phyloP scores from a whole-genome alignment of 2,329 filamentous ascomycete genomes.

The Sordariomycetes sp. region DNA sequence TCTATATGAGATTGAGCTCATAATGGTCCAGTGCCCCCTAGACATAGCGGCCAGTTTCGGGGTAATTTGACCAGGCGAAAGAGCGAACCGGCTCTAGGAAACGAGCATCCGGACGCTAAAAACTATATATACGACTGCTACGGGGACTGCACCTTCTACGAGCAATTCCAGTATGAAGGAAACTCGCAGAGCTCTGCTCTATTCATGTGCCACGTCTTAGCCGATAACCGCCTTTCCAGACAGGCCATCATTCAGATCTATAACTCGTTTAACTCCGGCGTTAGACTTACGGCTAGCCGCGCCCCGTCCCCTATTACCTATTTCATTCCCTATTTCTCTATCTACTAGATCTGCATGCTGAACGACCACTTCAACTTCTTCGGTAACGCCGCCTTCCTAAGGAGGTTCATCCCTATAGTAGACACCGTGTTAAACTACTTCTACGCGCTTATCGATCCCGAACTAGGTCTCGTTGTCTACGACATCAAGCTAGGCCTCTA shows the following conservation, averaged over 20 bases:
- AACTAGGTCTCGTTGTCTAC: not conserved
- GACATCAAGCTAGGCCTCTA: constrained; percentile 14
- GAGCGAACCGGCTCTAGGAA: too few species aligned
- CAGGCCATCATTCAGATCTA: constrained; percentile 16
- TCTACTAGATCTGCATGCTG: constrained; percentile 21
- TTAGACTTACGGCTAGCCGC: constrained; percentile 19
- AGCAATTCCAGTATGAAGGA: constrained; percentile 17
- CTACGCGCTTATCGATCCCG: not conserved
- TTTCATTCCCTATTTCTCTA: constrained; percentile 21
- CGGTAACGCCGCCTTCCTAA: constrained; percentile 15
- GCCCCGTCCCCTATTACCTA: constrained; percentile 20
- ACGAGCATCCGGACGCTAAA: constrained; percentile 10
- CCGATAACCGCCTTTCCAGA: constrained; percentile 17
- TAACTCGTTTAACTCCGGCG: constrained; percentile 9
- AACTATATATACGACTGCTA: constrained; percentile 18
- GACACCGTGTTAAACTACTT: not conserved
- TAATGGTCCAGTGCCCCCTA: constrained; percentile 7
- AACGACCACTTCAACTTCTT: constrained; percentile 22
- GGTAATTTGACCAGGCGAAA: too few species aligned
- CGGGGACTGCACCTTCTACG: constrained; percentile 20
- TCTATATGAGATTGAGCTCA: not conserved
- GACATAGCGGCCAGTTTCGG: constrained; percentile 4
- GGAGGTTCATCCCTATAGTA: constrained; percentile 10
- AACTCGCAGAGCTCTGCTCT: constrained; percentile 14
- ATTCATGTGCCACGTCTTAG: constrained; percentile 16